Evolutionary conservation across 225 moss, liverwort and hornwort genomes (phyloP).

Genomic region (Polytrichum commune): DNA sequence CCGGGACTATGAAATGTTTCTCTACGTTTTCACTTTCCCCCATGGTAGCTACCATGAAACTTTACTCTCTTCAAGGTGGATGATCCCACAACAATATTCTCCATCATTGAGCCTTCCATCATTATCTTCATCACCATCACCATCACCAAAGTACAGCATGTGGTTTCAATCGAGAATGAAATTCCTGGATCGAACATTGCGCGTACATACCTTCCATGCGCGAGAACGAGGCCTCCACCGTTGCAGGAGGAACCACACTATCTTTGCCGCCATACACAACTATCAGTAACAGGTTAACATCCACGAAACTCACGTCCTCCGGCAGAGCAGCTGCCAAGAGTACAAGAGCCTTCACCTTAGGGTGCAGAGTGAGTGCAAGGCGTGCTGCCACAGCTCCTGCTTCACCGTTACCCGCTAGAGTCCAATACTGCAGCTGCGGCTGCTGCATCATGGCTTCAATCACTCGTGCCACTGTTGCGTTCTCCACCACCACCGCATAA

Average conservation of each 20-base stretch:
- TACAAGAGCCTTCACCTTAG: constrained; percentile 46
- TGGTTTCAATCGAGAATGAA: too few species aligned
- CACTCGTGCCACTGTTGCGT: constrained; percentile 23
- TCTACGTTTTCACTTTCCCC: too few species aligned
- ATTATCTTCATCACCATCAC: too few species aligned
- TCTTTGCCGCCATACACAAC: constrained; percentile 36
- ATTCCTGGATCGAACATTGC: too few species aligned
- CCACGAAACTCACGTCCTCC: constrained; percentile 21
- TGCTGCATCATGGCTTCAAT: constrained; percentile 50
- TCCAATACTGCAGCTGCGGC: constrained; percentile 33
- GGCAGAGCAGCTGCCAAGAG: constrained; percentile 47
- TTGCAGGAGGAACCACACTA: constrained; percentile 10
- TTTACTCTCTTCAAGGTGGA: too few species aligned
- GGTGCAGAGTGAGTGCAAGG: constrained; percentile 32
- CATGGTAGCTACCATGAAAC: too few species aligned
- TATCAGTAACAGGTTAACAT: constrained; percentile 21
- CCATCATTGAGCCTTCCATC: too few species aligned
- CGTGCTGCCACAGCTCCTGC: constrained; percentile 43
- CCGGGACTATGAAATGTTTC: too few species aligned
- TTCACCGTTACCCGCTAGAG: constrained; percentile 49
- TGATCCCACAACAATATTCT: too few species aligned
- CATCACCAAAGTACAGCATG: too few species aligned
- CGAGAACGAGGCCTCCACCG: constrained; percentile 38
- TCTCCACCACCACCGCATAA: constrained; percentile 36
- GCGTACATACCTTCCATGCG: constrained; percentile 23